Percentiles rank a stretch among this genome's conserved stretches.
Evolutionary conservation across 345 rosid genomes (phyloP).

Genomic region (Gossypium longicalyx): DNA sequence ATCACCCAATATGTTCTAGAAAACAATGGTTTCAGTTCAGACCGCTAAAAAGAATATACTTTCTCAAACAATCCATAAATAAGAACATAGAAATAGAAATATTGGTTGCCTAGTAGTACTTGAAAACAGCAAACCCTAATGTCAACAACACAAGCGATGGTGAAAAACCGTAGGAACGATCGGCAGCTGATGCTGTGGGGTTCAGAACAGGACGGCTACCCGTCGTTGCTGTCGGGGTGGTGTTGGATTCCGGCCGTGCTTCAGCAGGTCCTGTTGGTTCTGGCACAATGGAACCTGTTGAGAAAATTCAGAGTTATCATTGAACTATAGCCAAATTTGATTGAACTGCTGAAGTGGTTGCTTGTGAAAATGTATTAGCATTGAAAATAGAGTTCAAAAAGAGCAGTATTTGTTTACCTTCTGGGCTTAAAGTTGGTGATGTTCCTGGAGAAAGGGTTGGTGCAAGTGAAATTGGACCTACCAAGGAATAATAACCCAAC

Average conservation of each 20-base stretch:
- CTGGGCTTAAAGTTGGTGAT: constrained; percentile 44
- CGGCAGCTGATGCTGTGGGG: constrained; percentile 60
- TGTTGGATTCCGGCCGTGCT: constrained; percentile 58
- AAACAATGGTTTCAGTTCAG: neutral
- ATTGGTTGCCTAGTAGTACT: neutral
- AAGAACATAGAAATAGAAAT: neutral
- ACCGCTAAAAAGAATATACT: neutral
- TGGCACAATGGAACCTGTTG: constrained; percentile 42
- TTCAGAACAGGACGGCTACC: constrained; percentile 55
- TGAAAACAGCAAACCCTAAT: constrained; percentile 35
- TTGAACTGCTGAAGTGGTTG: neutral
- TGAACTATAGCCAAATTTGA: neutral
- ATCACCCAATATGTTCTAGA: neutral
- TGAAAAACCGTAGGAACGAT: constrained; percentile 29
- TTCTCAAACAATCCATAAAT: neutral
- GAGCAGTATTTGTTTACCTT: constrained; percentile 25
- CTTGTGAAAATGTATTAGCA: neutral
- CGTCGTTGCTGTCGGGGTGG: constrained; percentile 39
- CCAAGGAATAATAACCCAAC: neutral
- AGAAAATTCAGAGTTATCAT: neutral
- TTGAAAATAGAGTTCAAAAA: neutral
- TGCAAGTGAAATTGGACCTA: constrained; percentile 55
- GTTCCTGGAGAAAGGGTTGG: constrained; percentile 43
- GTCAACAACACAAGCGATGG: constrained; percentile 44
- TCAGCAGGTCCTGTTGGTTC: constrained; percentile 47